phyloP scores from a whole-genome alignment of 1,284 basidiomycete genomes.

The Taiwanofungus camphoratus region DNA sequence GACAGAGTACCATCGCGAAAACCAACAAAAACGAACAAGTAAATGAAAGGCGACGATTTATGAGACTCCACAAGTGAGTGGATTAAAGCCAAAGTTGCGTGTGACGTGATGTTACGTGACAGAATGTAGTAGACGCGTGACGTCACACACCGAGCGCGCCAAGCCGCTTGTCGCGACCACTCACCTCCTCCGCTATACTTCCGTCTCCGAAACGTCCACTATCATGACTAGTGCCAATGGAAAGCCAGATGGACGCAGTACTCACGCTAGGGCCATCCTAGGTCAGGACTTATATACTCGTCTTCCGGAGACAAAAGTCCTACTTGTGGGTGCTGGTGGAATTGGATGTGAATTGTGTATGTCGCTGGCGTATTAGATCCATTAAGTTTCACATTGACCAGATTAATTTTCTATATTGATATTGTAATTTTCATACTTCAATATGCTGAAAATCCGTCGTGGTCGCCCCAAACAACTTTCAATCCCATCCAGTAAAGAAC shows the following conservation, averaged over 20 bases:
- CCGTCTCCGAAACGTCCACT: neutral
- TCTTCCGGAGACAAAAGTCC: constrained; percentile 63
- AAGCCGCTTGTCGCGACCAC: constrained; percentile 2
- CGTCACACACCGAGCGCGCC: constrained; percentile 6
- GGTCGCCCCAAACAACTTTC: too few species aligned
- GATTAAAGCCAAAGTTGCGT: neutral
- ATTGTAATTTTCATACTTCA: too few species aligned
- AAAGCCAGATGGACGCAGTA: constrained; percentile 13
- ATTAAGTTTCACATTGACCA: too few species aligned
- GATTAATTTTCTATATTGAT: too few species aligned
- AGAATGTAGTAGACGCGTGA: constrained; percentile 6
- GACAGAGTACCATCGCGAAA: neutral
- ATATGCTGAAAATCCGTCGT: too few species aligned
- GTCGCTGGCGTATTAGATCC: constrained; percentile 31
- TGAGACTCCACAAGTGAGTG: too few species aligned
- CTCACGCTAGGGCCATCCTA: constrained; percentile 67
- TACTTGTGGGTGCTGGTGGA: constrained; percentile 94
- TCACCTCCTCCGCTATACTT: neutral
- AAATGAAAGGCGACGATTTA: too few species aligned
- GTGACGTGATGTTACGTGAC: constrained; percentile 2
- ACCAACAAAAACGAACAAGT: neutral
- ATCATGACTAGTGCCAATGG: neutral
- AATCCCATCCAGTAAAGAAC: constrained; percentile 96
- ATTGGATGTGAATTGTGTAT: constrained; percentile 95
- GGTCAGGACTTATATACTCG: constrained; percentile 61